A percentile compares a stretch with the other conserved stretches of the same genome.
These are phyloP conservation scores for Planoprotostelium fungivorum DNA, from an alignment of 78 protist species.

Conservation along the genomic window DNA sequence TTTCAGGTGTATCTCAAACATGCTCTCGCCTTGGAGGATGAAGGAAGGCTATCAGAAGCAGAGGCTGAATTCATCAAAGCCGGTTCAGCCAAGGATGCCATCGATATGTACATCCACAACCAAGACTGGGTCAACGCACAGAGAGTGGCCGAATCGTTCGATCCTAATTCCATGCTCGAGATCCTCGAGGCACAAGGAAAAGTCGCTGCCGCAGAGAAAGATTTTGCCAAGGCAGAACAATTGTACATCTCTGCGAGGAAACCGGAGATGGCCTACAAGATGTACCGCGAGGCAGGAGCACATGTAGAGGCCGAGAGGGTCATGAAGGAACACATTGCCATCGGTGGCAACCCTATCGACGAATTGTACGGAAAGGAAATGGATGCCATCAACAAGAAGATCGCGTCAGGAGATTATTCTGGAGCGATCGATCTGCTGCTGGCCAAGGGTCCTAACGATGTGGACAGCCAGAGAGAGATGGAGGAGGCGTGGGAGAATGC, in stretches of 20 bases:
- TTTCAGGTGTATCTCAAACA: constrained; percentile 70
- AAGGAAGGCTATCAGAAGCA: constrained; percentile 61
- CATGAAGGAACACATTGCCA: constrained; percentile 14
- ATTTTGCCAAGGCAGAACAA: constrained; percentile 62
- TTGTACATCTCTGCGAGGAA: constrained; percentile 54
- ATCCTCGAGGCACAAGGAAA: constrained; percentile 24
- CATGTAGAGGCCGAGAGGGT: constrained; percentile 33
- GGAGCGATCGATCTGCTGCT: neutral
- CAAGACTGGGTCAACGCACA: constrained; percentile 75
- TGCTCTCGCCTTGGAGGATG: constrained; percentile 79
- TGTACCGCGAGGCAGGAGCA: constrained; percentile 36
- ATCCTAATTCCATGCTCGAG: constrained; percentile 27
- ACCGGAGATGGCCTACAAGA: constrained; percentile 60
- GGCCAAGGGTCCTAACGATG: neutral
- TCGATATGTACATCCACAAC: constrained; percentile 78
- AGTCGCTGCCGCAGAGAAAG: constrained; percentile 4
- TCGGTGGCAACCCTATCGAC: neutral
- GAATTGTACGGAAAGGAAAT: constrained; percentile 27
- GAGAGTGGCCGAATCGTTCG: constrained; percentile 75
- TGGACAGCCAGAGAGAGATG: neutral
- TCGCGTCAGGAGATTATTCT: neutral
- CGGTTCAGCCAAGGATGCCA: constrained; percentile 77
- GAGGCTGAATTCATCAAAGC: constrained; percentile 65
- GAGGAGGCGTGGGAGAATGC: constrained; percentile 60
- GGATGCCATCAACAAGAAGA: constrained; percentile 50